Evolutionary conservation across 495 filamentous ascomycete genomes (phyloP).

Genomic region (Tuber indicum): DNA sequence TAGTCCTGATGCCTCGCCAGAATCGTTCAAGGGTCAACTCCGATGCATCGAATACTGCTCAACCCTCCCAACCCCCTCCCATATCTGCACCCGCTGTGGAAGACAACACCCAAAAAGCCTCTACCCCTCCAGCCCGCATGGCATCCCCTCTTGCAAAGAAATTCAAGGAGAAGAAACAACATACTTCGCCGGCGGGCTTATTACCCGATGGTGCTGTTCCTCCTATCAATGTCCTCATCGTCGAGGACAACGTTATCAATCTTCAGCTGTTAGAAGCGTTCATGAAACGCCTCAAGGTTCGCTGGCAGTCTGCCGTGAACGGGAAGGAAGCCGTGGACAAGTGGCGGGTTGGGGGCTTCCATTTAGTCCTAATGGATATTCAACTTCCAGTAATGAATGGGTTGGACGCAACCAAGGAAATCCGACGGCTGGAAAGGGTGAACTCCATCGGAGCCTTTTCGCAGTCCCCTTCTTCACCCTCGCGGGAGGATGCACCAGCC

Average conservation of each 20-base stretch:
- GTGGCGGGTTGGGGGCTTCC: constrained; percentile 91
- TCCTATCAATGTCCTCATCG: constrained; percentile 94
- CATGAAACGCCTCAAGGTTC: constrained; percentile 91
- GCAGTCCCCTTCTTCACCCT: constrained; percentile 49
- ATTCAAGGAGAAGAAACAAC: constrained; percentile 48
- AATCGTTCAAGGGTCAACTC: constrained; percentile 37
- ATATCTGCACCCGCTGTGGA: constrained; percentile 54
- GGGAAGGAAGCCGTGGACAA: constrained; percentile 86
- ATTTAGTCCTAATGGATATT: constrained; percentile 97
- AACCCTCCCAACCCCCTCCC: constrained; percentile 49
- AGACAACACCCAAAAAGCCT: constrained; percentile 46
- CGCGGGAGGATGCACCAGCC: constrained; percentile 35
- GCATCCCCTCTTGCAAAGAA: constrained; percentile 58
- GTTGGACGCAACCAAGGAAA: constrained; percentile 93
- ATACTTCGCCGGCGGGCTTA: constrained; percentile 49
- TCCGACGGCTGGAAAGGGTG: constrained; percentile 76
- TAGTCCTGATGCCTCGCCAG: constrained; percentile 34
- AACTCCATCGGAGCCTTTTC: constrained; percentile 65
- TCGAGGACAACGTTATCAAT: constrained; percentile 98
- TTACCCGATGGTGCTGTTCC: constrained; percentile 78
- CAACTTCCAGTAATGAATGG: constrained; percentile 97
- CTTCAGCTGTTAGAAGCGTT: constrained; percentile 86
- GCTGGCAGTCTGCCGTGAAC: constrained; percentile 96
- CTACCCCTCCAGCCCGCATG: constrained; percentile 55
- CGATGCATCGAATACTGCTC: constrained; percentile 34